phyloP scores from a whole-genome alignment of 352 stramenopile species.

The Globisporangium echinulatum region DNA sequence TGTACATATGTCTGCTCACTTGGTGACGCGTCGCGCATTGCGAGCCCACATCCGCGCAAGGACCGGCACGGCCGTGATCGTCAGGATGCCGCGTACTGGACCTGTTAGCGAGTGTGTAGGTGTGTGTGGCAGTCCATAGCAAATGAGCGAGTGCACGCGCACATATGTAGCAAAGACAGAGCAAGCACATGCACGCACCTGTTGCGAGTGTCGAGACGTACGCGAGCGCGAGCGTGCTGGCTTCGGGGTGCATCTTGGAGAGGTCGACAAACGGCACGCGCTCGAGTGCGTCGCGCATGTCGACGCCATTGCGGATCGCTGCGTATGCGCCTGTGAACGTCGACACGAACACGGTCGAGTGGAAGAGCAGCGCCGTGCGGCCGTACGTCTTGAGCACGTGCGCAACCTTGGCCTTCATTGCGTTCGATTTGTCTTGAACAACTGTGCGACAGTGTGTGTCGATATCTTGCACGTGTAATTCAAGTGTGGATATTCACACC shows the following conservation, averaged over 20 bases:
- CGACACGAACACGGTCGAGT: slow-evolving; percentile 91
- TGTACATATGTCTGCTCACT: slow-evolving; percentile 3
- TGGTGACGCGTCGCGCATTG: slow-evolving; percentile 12
- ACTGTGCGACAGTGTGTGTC: too few relatives aligned
- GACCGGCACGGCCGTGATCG: slow-evolving; percentile 64
- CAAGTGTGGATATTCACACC: too few relatives aligned
- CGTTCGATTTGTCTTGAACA: background rate
- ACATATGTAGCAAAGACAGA: background rate
- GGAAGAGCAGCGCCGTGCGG: slow-evolving; percentile 90
- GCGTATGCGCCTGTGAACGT: slow-evolving; percentile 88
- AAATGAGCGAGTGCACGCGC: background rate
- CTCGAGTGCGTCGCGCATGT: slow-evolving; percentile 47
- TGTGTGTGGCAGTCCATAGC: background rate
- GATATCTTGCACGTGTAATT: too few relatives aligned
- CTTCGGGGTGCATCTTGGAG: slow-evolving; percentile 59
- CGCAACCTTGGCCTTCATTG: slow-evolving; percentile 61
- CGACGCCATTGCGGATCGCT: slow-evolving; percentile 58
- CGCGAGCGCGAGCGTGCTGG: slow-evolving; percentile 60
- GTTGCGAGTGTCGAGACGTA: slow-evolving; percentile 93
- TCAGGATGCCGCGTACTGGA: slow-evolving; percentile 59
- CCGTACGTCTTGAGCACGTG: slow-evolving; percentile 91
- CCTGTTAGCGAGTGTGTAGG: slow-evolving; percentile 15
- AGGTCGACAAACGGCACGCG: slow-evolving; percentile 69
- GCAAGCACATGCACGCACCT: slow-evolving; percentile 8
- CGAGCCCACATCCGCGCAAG: slow-evolving; percentile 61